phyloP scores from a whole-genome alignment of 129 eudicot species.

The Chrysanthemum makinoi region DNA sequence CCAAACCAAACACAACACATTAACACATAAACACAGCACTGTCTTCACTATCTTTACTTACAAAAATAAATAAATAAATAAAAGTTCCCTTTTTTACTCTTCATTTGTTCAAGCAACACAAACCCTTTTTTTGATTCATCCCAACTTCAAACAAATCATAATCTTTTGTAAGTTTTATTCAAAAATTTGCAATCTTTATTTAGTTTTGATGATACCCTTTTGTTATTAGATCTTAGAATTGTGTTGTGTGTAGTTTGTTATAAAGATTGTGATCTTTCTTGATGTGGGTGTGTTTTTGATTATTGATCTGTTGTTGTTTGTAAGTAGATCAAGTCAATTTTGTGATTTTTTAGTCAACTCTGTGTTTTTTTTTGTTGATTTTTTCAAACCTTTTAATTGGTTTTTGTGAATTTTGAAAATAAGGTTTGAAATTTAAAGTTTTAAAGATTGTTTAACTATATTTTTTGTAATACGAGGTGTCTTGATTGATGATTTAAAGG shows the following conservation, averaged over 20 bases:
- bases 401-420: too few species aligned
- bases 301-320: slow-evolving; percentile 24
- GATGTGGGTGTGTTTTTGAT: slow-evolving; percentile 6
- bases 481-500: slow-evolving; percentile 3
- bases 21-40: slow-evolving; percentile 3
- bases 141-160: slow-evolving; percentile 20
- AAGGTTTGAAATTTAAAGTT: not conserved
- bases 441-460: not conserved
- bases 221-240: slow-evolving; percentile 23
- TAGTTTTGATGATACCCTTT: slow-evolving; percentile 17
- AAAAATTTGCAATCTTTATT: not conserved
- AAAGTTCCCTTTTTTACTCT: slow-evolving; percentile 4
- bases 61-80: too few species aligned
- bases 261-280: slow-evolving; percentile 18
- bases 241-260: slow-evolving; percentile 4
- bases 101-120: slow-evolving; percentile 19
- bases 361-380: not conserved
- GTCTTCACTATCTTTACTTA: slow-evolving; percentile 4
- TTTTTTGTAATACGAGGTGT: not conserved
- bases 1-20: slow-evolving; percentile 13
- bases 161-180: slow-evolving; percentile 24
- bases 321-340: slow-evolving; percentile 34
- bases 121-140: slow-evolving; percentile 14
- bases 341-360: slow-evolving; percentile 24
- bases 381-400: not conserved